Base-by-base conservation (phyloP, 2,329 filamentous ascomycete genomes). In the Fusarium papillatum region DNA sequence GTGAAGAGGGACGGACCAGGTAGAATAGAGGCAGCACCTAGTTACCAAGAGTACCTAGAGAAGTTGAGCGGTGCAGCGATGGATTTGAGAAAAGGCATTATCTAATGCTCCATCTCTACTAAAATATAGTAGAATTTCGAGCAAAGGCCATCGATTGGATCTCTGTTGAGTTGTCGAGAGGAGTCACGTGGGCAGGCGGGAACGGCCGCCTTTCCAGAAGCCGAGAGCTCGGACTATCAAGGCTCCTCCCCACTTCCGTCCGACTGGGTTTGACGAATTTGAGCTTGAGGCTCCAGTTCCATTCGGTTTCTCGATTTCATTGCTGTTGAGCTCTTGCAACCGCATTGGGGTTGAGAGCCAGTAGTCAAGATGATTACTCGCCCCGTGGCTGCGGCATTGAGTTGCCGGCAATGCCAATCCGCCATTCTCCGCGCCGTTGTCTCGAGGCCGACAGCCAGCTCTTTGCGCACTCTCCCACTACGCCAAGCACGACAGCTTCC, bases 381-480 rank as follows among this genome's bases (percentile, higher is more conserved):
- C 31, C 81, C 83, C 26, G 74, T 76, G 9, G 65, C 79, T 55
- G 75, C 81, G 41, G 76, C 79, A 66, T 67, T 84, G 41, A 76
- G 76, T 63, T 84, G 83, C 36, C 80, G 79, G 19, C 77, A 79
- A 29, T 84, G 83, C 41, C 81, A 82, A 68, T 79, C 72, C 10
- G 71, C 78, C 26, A 77, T 84, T 16, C 50, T 83, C 34, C 74
- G 80, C 63, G 82, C 83, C 17, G 74, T 84, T 17, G 70, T 79
- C 3, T 76, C 78, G 24, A 74, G 71, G 34, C 68, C 76, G 46
- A 61, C 77, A n/a, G 67, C 75, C 48, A 76, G 41, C 43, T 66
- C 64, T 61, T 70, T 81, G 69, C 79, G 77, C 53, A 76, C 48
- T 34, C 72, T 82, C 36, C 76, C 77, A 34, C 76, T 70, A 16